Conservation (phyloP, 2,329 filamentous ascomycete genomes). For the Colletotrichum melonis region DNA sequence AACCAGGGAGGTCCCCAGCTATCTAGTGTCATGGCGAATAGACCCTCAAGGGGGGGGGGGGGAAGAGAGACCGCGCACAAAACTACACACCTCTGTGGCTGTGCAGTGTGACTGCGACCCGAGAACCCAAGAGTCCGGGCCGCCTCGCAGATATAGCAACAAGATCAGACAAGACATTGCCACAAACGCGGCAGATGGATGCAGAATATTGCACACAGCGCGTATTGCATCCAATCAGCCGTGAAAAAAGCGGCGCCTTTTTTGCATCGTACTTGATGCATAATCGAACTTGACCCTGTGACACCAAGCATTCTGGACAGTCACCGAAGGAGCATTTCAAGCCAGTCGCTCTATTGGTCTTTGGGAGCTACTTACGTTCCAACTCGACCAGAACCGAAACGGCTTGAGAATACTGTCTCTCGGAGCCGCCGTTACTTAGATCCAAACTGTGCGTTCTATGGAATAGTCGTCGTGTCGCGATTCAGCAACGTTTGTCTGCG, state of each 20-base stretch:
- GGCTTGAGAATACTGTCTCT: not conserved
- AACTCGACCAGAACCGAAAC: not conserved
- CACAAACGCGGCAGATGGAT: constrained; percentile 20
- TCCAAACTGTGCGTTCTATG: not conserved
- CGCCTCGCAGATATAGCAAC: constrained; percentile 21
- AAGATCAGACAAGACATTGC: constrained; percentile 6
- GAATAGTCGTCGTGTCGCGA: not conserved
- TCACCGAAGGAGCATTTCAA: not conserved
- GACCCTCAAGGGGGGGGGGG: not conserved
- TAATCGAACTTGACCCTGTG: not conserved
- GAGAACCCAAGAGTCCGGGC: constrained; percentile 22
- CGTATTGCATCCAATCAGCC: constrained; percentile 33
- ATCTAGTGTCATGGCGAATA: not conserved
- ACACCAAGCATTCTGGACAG: not conserved
- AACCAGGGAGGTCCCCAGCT: constrained; percentile 15
- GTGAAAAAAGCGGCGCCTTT: not conserved
- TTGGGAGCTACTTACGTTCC: not conserved
- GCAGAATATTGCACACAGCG: constrained; percentile 27
- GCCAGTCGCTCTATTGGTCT: not conserved
- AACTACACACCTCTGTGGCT: constrained; percentile 2
- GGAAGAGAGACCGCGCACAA: not conserved
- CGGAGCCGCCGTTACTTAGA: not conserved
- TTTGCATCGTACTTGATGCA: not conserved
- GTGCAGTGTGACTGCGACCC: constrained; percentile 15
- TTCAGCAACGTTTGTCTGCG: not conserved